Percentiles rank a stretch among this genome's conserved stretches.
These are phyloP conservation scores for Capsicum pubescens DNA, from an alignment of 257 asterid genomes.

Conservation along the genomic window DNA sequence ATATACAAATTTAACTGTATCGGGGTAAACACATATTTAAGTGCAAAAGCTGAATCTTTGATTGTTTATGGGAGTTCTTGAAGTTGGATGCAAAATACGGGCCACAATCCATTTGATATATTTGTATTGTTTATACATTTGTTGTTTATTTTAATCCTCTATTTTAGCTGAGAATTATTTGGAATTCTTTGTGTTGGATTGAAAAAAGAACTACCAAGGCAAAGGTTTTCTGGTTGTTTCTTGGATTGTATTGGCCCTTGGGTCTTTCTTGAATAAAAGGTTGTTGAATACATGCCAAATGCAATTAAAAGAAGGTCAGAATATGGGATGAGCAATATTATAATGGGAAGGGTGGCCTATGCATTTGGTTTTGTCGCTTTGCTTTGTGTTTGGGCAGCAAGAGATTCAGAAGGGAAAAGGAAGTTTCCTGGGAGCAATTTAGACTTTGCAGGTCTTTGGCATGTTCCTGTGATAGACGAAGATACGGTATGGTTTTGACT, in stretches of 20 bases:
- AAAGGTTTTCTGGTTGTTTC: conserved; percentile 22
- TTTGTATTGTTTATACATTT: conserved; percentile 3
- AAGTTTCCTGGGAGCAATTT: conserved; percentile 47
- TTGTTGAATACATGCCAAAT: conserved; percentile 41
- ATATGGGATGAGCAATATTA: conserved; percentile 42
- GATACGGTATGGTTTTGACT: conserved; percentile 44
- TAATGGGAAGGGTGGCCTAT: conserved; percentile 44
- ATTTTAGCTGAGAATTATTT: conserved; percentile 7
- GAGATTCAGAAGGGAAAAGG: conserved; percentile 58
- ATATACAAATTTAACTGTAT: too few species aligned
- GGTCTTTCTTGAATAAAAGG: background rate
- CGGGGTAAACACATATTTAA: background rate
- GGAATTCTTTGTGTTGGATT: conserved; percentile 32
- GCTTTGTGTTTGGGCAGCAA: conserved; percentile 56
- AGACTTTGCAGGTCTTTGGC: conserved; percentile 34
- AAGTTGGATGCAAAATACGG: conserved; percentile 45
- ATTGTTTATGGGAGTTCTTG: conserved; percentile 51
- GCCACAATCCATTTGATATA: conserved; percentile 29
- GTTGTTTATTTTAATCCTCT: conserved; percentile 2
- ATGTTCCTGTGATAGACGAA: conserved; percentile 37
- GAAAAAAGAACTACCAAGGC: background rate
- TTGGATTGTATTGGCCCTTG: background rate
- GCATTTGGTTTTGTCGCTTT: conserved; percentile 58
- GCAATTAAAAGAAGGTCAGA: conserved; percentile 43
- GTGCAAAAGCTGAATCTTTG: conserved; percentile 9